Conservation (phyloP, 208 protist genomes). For the Wallacemonas sp. region DNA sequence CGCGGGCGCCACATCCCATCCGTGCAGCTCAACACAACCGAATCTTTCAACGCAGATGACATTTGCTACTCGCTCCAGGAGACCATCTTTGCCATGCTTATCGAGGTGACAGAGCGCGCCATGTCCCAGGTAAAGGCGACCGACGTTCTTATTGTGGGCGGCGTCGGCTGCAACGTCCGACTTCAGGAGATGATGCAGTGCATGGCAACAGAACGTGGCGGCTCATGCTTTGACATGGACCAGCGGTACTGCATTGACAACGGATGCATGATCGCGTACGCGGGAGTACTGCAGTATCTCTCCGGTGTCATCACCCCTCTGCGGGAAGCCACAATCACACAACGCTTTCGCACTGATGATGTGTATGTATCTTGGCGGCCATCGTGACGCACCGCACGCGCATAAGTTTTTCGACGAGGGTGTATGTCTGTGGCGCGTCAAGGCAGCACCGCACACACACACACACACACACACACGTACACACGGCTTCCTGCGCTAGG, state of each 20-base stretch:
- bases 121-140: constrained; percentile 96
- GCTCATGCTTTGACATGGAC: constrained; percentile 94
- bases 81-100: constrained; percentile 98
- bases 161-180: constrained; percentile 98
- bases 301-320: constrained; percentile 80
- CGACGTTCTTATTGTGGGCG: constrained; percentile 99
- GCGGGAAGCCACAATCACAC: constrained; percentile 75
- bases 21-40: constrained; percentile 33
- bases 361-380: constrained; percentile 93
- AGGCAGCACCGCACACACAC: background rate
- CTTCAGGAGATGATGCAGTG: constrained; percentile 97
- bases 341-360: constrained; percentile 96
- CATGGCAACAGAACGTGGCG: constrained; percentile 92
- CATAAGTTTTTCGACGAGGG: too few species aligned
- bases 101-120: constrained; percentile 99
- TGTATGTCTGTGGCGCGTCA: too few species aligned
- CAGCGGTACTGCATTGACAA: constrained; percentile 99
- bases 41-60: constrained; percentile 91
- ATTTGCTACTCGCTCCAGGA: constrained; percentile 99
- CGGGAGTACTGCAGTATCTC: constrained; percentile 91
- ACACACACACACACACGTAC: background rate
- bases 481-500: too few species aligned
- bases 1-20: constrained; percentile 21
- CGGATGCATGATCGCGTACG: constrained; percentile 99
- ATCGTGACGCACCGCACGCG: background rate